These are phyloP conservation scores for Penicillium arizonense DNA, from an alignment of 495 filamentous ascomycete species.

Conservation along the genomic window DNA sequence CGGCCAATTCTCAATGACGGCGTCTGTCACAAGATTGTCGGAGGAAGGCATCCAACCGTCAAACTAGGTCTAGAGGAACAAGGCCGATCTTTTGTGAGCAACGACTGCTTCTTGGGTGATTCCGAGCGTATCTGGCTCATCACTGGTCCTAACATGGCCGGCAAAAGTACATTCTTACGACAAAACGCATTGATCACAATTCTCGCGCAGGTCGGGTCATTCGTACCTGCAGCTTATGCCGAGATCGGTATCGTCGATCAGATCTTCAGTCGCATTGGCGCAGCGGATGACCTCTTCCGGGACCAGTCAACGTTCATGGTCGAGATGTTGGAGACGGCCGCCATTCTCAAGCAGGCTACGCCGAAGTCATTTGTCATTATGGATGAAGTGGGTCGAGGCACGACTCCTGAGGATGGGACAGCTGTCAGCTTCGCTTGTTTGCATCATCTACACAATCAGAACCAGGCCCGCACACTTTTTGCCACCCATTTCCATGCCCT, in stretches of 20 bases:
- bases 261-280: constrained; percentile 88
- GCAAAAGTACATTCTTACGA: constrained; percentile 91
- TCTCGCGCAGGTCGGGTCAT: constrained; percentile 87
- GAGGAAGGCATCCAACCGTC: constrained; percentile 86
- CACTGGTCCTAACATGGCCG: constrained; percentile 98
- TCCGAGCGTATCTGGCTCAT: constrained; percentile 79
- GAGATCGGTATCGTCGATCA: constrained; percentile 86
- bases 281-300: constrained; percentile 86
- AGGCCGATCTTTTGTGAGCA: constrained; percentile 79
- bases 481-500: constrained; percentile 92
- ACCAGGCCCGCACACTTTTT: constrained; percentile 78
- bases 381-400: constrained; percentile 95
- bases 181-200: constrained; percentile 94
- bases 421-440: constrained; percentile 88
- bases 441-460: constrained; percentile 73
- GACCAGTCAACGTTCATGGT: constrained; percentile 94
- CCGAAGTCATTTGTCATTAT: constrained; percentile 85
- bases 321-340: constrained; percentile 55
- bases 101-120: constrained; percentile 78
- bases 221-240: constrained; percentile 83
- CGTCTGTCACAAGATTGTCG: constrained; percentile 64
- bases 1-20: constrained; percentile 67
- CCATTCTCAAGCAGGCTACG: constrained; percentile 52
- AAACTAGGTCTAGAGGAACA: constrained; percentile 75
- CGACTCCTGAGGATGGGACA: constrained; percentile 84